Conservation (phyloP, 225 moss, liverwort and hornwort species). For the Straminergon stramineum region DNA sequence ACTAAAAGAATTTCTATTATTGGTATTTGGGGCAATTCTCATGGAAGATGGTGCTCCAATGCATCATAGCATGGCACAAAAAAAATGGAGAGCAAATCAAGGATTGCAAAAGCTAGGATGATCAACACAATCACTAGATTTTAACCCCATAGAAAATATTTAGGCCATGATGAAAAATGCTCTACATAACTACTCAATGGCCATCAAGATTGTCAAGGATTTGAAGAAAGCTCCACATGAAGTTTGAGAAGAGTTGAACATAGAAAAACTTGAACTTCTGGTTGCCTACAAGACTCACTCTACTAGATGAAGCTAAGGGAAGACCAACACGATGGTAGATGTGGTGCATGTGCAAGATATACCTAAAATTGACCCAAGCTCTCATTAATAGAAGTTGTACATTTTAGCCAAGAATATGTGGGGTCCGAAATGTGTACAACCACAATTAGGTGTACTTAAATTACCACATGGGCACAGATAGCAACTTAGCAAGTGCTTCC, state of each 20-base stretch:
- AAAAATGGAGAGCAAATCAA: background rate
- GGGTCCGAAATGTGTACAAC: background rate
- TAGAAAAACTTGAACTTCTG: background rate
- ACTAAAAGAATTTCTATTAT: background rate
- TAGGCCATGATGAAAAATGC: background rate
- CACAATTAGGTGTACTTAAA: background rate
- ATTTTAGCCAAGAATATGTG: background rate
- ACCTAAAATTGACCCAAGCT: background rate
- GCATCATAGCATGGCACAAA: background rate
- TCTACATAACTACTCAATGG: accelerated
- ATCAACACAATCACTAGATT: background rate
- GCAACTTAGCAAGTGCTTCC: background rate
- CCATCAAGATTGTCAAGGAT: background rate
- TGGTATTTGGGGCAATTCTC: background rate
- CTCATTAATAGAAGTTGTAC: background rate
- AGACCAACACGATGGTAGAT: background rate
- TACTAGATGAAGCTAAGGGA: background rate
- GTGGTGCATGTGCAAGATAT: background rate
- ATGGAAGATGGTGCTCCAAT: background rate
- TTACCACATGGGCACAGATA: background rate
- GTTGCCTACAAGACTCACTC: background rate
- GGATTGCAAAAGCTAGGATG: background rate
- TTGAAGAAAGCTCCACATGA: background rate
- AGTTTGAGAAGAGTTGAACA: background rate
- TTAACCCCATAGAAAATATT: background rate